Percentiles rank a stretch among this genome's conserved stretches.
phyloP scores from a whole-genome alignment of 2,329 filamentous ascomycete genomes.

The Penicillium corylophilum region DNA sequence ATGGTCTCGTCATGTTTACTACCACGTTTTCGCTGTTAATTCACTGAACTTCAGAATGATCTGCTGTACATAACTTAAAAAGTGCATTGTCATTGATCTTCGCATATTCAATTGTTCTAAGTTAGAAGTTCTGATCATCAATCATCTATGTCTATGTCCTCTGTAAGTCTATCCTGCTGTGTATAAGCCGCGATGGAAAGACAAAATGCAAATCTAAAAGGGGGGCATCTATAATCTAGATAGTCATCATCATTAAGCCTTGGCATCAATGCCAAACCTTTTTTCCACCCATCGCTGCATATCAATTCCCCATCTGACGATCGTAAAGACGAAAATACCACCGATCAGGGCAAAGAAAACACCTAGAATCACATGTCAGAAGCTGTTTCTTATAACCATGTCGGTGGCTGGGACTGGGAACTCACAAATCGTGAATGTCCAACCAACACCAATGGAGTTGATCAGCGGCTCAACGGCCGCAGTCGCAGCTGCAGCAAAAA shows the following conservation, averaged over 20 bases:
- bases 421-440: constrained; percentile 71
- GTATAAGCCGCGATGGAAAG: background rate
- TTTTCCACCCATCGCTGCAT: constrained; percentile 37
- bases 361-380: constrained; percentile 19
- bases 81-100: background rate
- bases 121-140: background rate
- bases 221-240: too few relatives aligned
- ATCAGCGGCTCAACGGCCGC: constrained; percentile 72
- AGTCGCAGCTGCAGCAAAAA: constrained; percentile 69
- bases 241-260: constrained; percentile 5
- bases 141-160: constrained; percentile 6
- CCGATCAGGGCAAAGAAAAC: constrained; percentile 30
- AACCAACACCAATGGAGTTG: constrained; percentile 71
- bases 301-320: constrained; percentile 32
- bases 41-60: background rate
- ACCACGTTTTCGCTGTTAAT: too few relatives aligned
- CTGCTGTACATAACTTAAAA: background rate
- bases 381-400: constrained; percentile 46
- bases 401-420: background rate
- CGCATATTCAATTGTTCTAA: too few relatives aligned
- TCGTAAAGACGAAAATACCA: constrained; percentile 27
- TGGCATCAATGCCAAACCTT: constrained; percentile 22
- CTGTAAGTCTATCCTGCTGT: background rate
- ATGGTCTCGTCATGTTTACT: too few relatives aligned
- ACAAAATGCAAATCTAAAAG: constrained; percentile 3